A percentile compares a stretch with the other conserved stretches of the same genome.
These are phyloP conservation scores for Mycena belliarum DNA, from an alignment of 768 basidiomycete genomes.

Conservation along the genomic window DNA sequence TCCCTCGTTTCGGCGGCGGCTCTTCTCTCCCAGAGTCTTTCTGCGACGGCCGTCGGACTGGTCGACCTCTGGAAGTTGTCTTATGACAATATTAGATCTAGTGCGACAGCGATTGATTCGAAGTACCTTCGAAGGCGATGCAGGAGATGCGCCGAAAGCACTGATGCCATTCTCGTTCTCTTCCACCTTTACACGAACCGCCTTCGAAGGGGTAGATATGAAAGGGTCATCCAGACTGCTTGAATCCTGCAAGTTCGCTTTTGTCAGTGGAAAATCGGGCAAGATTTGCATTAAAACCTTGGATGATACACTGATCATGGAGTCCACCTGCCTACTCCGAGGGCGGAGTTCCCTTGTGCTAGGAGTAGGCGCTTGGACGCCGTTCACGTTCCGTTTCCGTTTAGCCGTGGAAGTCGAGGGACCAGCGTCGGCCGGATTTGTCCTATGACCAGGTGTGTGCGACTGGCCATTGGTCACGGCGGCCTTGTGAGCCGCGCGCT, in stretches of 20 bases:
- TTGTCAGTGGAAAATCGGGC: background rate
- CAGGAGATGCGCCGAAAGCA: conserved; percentile 1
- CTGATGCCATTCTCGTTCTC: conserved; percentile 11
- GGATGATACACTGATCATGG: conserved; percentile 40
- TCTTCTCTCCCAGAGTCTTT: conserved; percentile 29
- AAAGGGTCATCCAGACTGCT: conserved; percentile 18
- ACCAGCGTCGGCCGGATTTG: conserved; percentile 25
- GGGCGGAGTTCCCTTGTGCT: conserved; percentile 49
- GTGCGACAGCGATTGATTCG: background rate
- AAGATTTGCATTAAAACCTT: conserved; percentile 29
- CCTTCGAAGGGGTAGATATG: conserved; percentile 5
- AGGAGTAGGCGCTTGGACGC: conserved; percentile 25
- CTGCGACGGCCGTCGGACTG: conserved; percentile 27
- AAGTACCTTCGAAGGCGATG: conserved; percentile 12
- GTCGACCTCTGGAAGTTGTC: conserved; percentile 21
- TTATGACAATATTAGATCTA: conserved; percentile 8
- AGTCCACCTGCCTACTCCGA: conserved; percentile 43
- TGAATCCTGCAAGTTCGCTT: conserved; percentile 5
- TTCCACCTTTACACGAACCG: conserved; percentile 19
- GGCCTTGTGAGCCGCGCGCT: conserved; percentile 17
- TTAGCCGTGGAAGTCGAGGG: conserved; percentile 39
- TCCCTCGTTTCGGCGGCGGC: conserved; percentile 21
- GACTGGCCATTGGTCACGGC: conserved; percentile 20
- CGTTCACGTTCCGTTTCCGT: conserved; percentile 37
- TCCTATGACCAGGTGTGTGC: conserved; percentile 26